A percentile compares a stretch with the other conserved stretches of the same genome.
phyloP scores from a whole-genome alignment of 345 rosid species.

The Eucalyptus virginea region DNA sequence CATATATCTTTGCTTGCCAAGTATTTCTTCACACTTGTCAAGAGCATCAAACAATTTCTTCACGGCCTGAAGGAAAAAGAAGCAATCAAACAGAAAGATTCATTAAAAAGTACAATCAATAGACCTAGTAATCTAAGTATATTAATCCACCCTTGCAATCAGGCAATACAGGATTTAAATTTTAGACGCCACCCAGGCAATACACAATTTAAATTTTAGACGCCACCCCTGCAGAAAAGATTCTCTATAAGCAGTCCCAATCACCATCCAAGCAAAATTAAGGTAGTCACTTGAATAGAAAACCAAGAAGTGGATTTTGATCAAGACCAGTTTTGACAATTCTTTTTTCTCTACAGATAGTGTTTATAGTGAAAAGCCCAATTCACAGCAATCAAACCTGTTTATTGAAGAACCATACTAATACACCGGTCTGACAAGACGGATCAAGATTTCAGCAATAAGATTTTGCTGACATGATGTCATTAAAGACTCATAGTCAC shows the following conservation, averaged over 20 bases:
- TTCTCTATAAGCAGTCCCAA: neutral
- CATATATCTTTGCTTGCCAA: constrained; percentile 51
- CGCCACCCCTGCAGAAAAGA: neutral
- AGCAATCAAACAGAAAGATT: neutral
- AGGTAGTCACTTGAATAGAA: neutral
- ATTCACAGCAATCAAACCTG: neutral
- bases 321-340: neutral
- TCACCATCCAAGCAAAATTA: neutral
- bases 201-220: neutral
- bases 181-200: neutral
- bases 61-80: constrained; percentile 37
- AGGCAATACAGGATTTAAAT: neutral
- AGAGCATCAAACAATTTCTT: constrained; percentile 54
- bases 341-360: neutral
- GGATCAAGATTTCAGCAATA: neutral
- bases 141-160: neutral
- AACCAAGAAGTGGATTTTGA: neutral
- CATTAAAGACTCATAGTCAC: neutral
- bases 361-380: neutral
- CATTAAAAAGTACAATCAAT: neutral
- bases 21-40: constrained; percentile 71
- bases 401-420: neutral
- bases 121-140: neutral
- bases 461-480: neutral
- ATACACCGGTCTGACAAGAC: neutral